Percentiles rank a stretch among this genome's conserved stretches.
Conservation (phyloP, 2,329 filamentous ascomycete genomes). For the Aspergillus eucalypticola region DNA sequence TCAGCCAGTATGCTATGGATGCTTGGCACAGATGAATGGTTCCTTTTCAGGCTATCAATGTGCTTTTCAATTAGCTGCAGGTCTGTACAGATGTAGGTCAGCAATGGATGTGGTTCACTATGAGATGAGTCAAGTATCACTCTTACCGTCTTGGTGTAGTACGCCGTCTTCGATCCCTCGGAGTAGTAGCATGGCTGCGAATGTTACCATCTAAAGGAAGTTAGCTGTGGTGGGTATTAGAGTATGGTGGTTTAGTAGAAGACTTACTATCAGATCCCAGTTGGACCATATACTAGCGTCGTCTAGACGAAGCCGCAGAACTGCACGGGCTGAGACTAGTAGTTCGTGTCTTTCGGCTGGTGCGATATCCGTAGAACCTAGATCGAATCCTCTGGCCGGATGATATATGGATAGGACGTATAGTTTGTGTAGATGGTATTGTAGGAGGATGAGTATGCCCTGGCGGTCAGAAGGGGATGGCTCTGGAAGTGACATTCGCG, state of each 20-base stretch:
- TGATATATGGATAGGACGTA: constrained; percentile 35
- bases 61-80: constrained; percentile 29
- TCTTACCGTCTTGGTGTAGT: constrained; percentile 30
- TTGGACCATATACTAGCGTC: constrained; percentile 36
- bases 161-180: constrained; percentile 32
- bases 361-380: constrained; percentile 30
- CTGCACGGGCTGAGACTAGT: constrained; percentile 32
- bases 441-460: constrained; percentile 32
- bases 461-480: constrained; percentile 31
- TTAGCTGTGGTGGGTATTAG: neutral
- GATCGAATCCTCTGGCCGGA: constrained; percentile 31
- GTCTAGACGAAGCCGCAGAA: constrained; percentile 29
- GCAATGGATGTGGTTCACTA: neutral
- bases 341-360: constrained; percentile 30
- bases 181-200: constrained; percentile 29
- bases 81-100: constrained; percentile 15
- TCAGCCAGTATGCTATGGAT: constrained; percentile 28
- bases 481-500: constrained; percentile 14
- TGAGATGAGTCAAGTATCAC: neutral
- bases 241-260: no score
- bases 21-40: constrained; percentile 24
- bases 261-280: constrained; percentile 32
- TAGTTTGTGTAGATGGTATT: constrained; percentile 34
- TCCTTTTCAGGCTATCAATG: constrained; percentile 25
- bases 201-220: constrained; percentile 30